Base-by-base conservation (phyloP, 768 basidiomycete species). In the Sistotremastrum suecicum region DNA sequence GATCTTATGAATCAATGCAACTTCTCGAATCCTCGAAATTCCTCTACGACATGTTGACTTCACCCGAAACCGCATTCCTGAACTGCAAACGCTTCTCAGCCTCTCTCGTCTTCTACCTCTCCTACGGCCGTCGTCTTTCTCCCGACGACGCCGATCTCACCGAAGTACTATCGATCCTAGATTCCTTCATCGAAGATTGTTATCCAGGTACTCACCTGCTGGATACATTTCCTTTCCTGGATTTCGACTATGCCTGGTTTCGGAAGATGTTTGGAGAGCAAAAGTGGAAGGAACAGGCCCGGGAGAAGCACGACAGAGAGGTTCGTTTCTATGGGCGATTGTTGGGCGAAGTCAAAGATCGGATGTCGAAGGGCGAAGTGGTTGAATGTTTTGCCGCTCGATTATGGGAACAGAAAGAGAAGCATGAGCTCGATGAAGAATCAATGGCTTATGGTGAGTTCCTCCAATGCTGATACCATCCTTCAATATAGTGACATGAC, bases 121-220 rank as follows among this genome's bases (percentile, higher is more conserved):
- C 41, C 37, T 60, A 60, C 48, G 59, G 58, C 5, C 44, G 46
- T 34, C 50, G 54, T 7, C 43, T 60, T 8, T 40, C n/a, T 2
- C 52, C 53, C 32, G 56, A 60, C 45, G 54, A 51, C 42, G 42
- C 50, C 20, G 60, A 61, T 39, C 51, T 60, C 6, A 39, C 37
- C 32, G 46, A 48, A 3, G 48, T 61, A 12, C 41, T 53, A 6
- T 30, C 34, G 28, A 51, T 61, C 3, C 44, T 61, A 33, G 51
- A 53, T 6, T 53, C 52, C 37, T 59, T 61, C 45, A 47, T 57
- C 31, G 34, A 43, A 6, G 53, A 59, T 40, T 53, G 48, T 34
- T 49, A 52, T 48, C 57, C 57, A 6, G 49, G 43, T 20, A 42
- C 41, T 10, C 48, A 54, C 29, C 37, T 56, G 5, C 42, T 48